Evolutionary conservation across 768 basidiomycete genomes (phyloP).

Genomic region (Trametes sanguinea): DNA sequence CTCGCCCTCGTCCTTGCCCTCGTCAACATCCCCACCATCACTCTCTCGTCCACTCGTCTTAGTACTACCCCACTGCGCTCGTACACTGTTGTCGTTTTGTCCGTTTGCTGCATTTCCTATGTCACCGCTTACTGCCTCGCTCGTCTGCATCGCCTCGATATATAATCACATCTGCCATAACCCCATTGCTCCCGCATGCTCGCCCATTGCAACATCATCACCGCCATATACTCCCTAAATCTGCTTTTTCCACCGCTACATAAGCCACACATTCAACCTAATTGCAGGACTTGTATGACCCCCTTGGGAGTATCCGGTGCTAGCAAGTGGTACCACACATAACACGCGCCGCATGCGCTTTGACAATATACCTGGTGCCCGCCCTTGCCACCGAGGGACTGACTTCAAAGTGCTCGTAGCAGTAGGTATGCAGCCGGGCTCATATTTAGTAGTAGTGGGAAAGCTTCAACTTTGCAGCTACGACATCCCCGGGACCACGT

Average conservation of each 20-base stretch:
- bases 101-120: slow-evolving; percentile 26
- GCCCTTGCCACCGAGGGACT: too few species aligned
- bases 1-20: slow-evolving; percentile 3
- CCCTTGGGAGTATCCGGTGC: neutral
- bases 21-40: neutral
- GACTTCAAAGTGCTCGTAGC: too few species aligned
- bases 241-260: slow-evolving; percentile 5
- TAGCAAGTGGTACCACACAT: neutral
- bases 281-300: slow-evolving; percentile 14
- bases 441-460: too few species aligned
- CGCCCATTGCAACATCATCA: slow-evolving; percentile 6
- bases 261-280: slow-evolving; percentile 9
- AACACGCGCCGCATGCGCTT: neutral
- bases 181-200: slow-evolving; percentile 17
- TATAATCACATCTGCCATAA: slow-evolving; percentile 23
- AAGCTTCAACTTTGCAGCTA: too few species aligned
- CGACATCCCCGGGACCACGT: too few species aligned
- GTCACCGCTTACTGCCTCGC: slow-evolving; percentile 23
- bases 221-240: neutral
- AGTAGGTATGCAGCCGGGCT: too few species aligned
- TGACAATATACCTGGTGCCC: too few species aligned
- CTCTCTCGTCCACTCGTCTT: neutral
- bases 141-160: slow-evolving; percentile 22
- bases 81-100: slow-evolving; percentile 25
- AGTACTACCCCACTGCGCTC: slow-evolving; percentile 20